Base-by-base conservation (phyloP, 2,329 filamentous ascomycete species). In the Colletotrichum euphorbiae region DNA sequence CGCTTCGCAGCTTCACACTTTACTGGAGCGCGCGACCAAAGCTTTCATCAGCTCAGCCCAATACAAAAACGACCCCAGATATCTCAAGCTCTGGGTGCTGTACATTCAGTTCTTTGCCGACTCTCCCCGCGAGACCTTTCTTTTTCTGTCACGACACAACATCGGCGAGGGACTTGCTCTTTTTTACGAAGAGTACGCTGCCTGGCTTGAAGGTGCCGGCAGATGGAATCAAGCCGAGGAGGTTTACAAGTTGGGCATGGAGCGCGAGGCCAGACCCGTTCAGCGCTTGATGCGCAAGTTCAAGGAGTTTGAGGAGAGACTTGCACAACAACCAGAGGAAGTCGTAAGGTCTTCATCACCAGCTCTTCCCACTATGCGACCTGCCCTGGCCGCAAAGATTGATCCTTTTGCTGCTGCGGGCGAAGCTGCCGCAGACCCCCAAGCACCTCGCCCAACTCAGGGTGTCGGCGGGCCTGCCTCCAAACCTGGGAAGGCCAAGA, bases 161-260 rank as follows among this genome's bases (percentile, higher is more conserved):
- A 93, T 99, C 69, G 96, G 95, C 69, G 94, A 98, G 75, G 84
- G 86, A 0, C 86, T 99, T 3, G 96, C 96, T 2, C 83, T 98
- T 3, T 99, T 94, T 79, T 99, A 99, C 79, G 96, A 99, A 77
- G 96, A 98, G 76, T 99, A 97, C 76, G 94, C 96, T 1, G 91
- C 89, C 1, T 98, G 94, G 93, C 84, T 99, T 6, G 96, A 99
- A 81, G 85, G 89, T 40, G 92, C 90, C 6, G 92, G 90, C 13
- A 86, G 95, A 71, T 98, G 93, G 92, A 87, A 85, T 21, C 96
- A 99, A 78, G 95, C 96, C 0, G 94, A 97, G 73, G 96, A 99
- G 78, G 92, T 99, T 1, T 98, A 97, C 78, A 90, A 91, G 73
- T 83, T 97, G 71, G 96, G 96, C 2, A 91, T 99, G 61, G 93